A percentile compares a stretch with the other conserved stretches of the same genome.
These are phyloP conservation scores for Hansenula anomala DNA, from an alignment of 1,139 yeast species.

Conservation along the genomic window DNA sequence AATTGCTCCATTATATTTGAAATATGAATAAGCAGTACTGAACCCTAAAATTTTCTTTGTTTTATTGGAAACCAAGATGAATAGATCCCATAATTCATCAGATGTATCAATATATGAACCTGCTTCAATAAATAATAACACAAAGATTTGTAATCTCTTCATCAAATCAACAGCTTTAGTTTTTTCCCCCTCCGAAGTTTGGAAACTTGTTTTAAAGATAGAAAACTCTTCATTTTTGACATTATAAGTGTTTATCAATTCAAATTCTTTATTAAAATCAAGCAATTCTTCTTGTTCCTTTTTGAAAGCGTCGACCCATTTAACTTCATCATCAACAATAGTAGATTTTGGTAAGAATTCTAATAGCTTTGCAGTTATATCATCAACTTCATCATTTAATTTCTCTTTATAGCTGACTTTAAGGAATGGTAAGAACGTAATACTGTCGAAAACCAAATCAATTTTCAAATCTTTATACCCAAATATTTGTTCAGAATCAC, in stretches of 20 bases:
- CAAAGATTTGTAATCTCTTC: constrained; percentile 70
- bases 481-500: constrained; percentile 83
- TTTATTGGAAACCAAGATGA: constrained; percentile 27
- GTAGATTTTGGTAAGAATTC: constrained; percentile 60
- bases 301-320: constrained; percentile 57
- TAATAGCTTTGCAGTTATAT: constrained; percentile 43
- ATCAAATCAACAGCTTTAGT: constrained; percentile 44
- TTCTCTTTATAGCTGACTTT: constrained; percentile 53
- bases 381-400: constrained; percentile 41
- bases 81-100: constrained; percentile 72
- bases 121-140: constrained; percentile 85
- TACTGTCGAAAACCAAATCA: constrained; percentile 48
- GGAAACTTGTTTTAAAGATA: constrained; percentile 29
- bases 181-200: constrained; percentile 22
- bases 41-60: constrained; percentile 60
- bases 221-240: constrained; percentile 30
- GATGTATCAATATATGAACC: constrained; percentile 79
- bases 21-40: constrained; percentile 79
- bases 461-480: constrained; percentile 72
- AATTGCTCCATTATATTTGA: constrained; percentile 60
- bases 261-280: constrained; percentile 41
- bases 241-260: constrained; percentile 32
- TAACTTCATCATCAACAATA: constrained; percentile 54
- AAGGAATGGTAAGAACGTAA: constrained; percentile 49
- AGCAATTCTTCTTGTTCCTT: constrained; percentile 36